Conservation (phyloP, 1,284 basidiomycete genomes). For the Erythrobasidium hasegawianum region DNA sequence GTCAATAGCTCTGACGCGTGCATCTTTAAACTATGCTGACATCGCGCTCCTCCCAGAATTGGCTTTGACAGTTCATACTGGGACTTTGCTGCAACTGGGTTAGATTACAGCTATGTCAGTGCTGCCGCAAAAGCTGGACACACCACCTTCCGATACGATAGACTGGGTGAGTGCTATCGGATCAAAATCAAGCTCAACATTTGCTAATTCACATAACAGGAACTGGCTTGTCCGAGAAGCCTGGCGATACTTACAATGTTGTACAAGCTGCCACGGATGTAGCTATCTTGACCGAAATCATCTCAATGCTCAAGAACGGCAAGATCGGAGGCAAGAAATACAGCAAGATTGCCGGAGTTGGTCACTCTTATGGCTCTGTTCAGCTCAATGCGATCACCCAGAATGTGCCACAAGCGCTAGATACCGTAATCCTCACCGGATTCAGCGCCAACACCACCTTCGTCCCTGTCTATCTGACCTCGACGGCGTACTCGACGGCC, state of each 20-base stretch:
- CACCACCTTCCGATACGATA: constrained; percentile 49
- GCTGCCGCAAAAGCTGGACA: constrained; percentile 45
- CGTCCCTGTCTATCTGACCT: constrained; percentile 42
- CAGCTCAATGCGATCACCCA: constrained; percentile 32
- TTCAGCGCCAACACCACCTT: constrained; percentile 44
- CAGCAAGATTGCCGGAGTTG: constrained; percentile 46
- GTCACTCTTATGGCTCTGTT: constrained; percentile 46
- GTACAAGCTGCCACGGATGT: constrained; percentile 49
- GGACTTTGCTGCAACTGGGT: constrained; percentile 44
- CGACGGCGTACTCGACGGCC: constrained; percentile 46
- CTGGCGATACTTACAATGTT: constrained; percentile 34
- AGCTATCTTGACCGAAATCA: constrained; percentile 47
- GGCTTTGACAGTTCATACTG: constrained; percentile 44
- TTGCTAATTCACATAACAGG: constrained; percentile 33
- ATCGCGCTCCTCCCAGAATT: constrained; percentile 2
- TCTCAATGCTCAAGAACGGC: constrained; percentile 42
- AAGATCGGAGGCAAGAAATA: constrained; percentile 34
- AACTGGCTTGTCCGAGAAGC: constrained; percentile 28
- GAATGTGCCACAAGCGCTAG: constrained; percentile 42
- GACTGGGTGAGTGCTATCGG: constrained; percentile 41
- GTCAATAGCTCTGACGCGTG: constrained; percentile 19
- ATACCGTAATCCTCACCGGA: constrained; percentile 49
- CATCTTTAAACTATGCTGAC: neutral
- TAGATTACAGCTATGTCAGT: constrained; percentile 46
- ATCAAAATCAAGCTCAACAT: neutral